Evolutionary conservation across 2,329 filamentous ascomycete genomes (phyloP).

Genomic region (Stachybotrys chlorohalonatus): DNA sequence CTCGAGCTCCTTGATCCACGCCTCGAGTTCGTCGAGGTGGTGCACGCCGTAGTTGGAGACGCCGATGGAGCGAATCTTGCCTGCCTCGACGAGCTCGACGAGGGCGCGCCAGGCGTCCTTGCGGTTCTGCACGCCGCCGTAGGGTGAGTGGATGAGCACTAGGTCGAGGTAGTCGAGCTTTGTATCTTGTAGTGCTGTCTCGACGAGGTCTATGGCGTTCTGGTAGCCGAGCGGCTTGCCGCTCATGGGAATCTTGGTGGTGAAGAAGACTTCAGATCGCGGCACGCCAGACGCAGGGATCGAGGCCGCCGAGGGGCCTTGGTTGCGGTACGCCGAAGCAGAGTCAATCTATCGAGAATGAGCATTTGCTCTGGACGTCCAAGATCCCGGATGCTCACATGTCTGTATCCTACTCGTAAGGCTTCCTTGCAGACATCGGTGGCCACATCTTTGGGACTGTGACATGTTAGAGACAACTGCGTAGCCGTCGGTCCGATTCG

Average conservation of each 20-base stretch:
- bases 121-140: conserved; percentile 44
- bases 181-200: conserved; percentile 52
- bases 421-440: conserved; percentile 33
- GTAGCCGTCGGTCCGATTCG: background rate
- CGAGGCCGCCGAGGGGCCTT: conserved; percentile 36
- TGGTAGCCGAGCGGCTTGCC: conserved; percentile 44
- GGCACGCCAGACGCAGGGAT: conserved; percentile 32
- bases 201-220: conserved; percentile 52
- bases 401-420: conserved; percentile 42
- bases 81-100: conserved; percentile 53
- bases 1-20: conserved; percentile 53
- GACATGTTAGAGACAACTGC: conserved; percentile 4
- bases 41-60: conserved; percentile 59
- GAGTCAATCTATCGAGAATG: conserved; percentile 36
- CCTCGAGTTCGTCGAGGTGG: conserved; percentile 52
- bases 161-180: conserved; percentile 60
- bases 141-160: conserved; percentile 53
- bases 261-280: conserved; percentile 44
- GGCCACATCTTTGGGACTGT: conserved; percentile 19
- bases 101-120: conserved; percentile 55
- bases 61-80: conserved; percentile 52
- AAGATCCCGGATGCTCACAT: conserved; percentile 23
- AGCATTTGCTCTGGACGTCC: background rate
- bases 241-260: conserved; percentile 42
- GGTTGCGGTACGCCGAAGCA: conserved; percentile 42